Base-by-base conservation (phyloP, 2,329 filamentous ascomycete genomes). In the Aspergillus piperis region DNA sequence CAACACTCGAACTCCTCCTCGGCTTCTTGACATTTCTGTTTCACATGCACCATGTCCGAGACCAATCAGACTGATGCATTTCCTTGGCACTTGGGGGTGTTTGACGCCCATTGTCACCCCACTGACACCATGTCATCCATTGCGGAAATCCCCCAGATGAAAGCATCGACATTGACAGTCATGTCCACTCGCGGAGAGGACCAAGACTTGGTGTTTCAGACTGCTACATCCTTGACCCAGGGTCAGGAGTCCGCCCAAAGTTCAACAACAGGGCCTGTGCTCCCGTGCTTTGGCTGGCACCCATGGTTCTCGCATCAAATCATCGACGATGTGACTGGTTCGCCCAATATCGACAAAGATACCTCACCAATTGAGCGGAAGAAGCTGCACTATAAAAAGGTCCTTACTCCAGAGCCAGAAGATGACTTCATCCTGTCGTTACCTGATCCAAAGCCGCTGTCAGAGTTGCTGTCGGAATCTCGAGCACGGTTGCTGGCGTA, bases 261-360 rank as follows among this genome's bases (percentile, higher is more conserved):
- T 19, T 56, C 53, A n/a, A 64, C 32, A 23, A 64, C 77, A 47
- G 77, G 80, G 62, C 81, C 79, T 59, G 75, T 88, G 25, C 68
- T 88, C 0, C 86, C 86, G 0, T 84, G 83, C 54, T 89, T 88
- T 70, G 86, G 86, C 39, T 89, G 86, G 86, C 86, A 89, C 72
- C 86, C 86, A 0, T 89, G 86, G 86, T 88, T 88, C 70, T 85
- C 86, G 0, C 82, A 89, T 68, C 84, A 86, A 62, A 82, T 88
- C 69, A 80, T 82, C 65, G 77, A 81, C 64, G 78, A 85, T 56
- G 62, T 53, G 3, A 42, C 57, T 15, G 49, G 53, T 5, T 38
- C 64, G 19, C 71, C 75, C 69, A 66, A 62, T 30, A 32, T 56
- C 17, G 52, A 59, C 8, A 27, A 38, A 30, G 23, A 38, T 27